Conservation (phyloP, 2,329 filamentous ascomycete genomes). For the Xylaria sp. region DNA sequence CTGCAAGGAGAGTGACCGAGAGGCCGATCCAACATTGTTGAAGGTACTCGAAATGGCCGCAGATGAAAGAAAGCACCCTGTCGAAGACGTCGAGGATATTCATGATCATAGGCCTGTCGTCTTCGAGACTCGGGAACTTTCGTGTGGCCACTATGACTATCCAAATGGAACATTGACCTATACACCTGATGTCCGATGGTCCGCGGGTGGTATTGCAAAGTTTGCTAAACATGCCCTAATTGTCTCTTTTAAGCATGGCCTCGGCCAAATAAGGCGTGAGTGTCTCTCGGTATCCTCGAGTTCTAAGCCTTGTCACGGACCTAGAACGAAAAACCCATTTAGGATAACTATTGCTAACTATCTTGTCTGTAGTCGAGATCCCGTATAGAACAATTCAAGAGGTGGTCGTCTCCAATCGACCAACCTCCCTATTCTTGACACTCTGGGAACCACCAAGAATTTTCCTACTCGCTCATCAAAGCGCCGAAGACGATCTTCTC, state of each 20-base stretch:
- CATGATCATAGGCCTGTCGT: slow-evolving; percentile 36
- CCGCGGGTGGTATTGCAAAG: slow-evolving; percentile 50
- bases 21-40: slow-evolving; percentile 52
- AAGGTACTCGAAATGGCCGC: slow-evolving; percentile 50
- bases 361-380: slow-evolving; percentile 56
- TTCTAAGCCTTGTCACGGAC: neutral
- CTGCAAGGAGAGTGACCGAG: slow-evolving; percentile 53
- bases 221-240: slow-evolving; percentile 59
- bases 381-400: slow-evolving; percentile 61
- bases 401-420: slow-evolving; percentile 53
- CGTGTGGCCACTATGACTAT: slow-evolving; percentile 63
- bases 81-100: slow-evolving; percentile 41
- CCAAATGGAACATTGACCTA: slow-evolving; percentile 54
- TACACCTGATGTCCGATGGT: slow-evolving; percentile 56
- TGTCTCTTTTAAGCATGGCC: slow-evolving; percentile 48
- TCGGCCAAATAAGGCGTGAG: slow-evolving; percentile 42
- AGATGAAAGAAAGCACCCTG: slow-evolving; percentile 45
- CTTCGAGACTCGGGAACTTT: slow-evolving; percentile 47
- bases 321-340: neutral
- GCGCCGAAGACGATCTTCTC: slow-evolving; percentile 16
- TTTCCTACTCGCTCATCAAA: slow-evolving; percentile 47
- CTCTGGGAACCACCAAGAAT: slow-evolving; percentile 64
- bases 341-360: slow-evolving; percentile 8
- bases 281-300: neutral
- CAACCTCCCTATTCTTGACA: slow-evolving; percentile 59